A percentile compares a stretch with the other conserved stretches of the same genome.
Evolutionary conservation across 2,329 filamentous ascomycete species (phyloP).

Genomic region (Trichoderma koningii): DNA sequence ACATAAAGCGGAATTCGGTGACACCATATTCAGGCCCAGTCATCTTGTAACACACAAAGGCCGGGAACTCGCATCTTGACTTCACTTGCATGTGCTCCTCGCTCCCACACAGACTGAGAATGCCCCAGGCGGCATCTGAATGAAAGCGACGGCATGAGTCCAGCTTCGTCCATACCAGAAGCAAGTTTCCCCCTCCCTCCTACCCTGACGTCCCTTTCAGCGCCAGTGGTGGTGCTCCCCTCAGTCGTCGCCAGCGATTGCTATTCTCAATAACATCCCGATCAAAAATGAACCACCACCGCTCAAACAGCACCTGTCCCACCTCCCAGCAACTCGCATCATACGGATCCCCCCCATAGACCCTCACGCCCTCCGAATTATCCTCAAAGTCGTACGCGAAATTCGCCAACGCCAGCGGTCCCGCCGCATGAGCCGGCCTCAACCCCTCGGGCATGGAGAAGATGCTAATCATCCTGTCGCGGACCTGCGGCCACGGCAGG

Average conservation of each 20-base stretch:
- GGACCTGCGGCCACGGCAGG: conserved; percentile 58
- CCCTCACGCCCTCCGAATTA: conserved; percentile 51
- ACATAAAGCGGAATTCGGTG: neutral
- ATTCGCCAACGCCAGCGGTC: conserved; percentile 51
- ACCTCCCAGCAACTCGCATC: conserved; percentile 57
- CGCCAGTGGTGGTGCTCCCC: conserved; percentile 45
- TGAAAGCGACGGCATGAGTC: neutral
- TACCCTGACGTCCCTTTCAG: neutral
- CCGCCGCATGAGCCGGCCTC: conserved; percentile 51
- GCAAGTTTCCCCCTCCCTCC: neutral
- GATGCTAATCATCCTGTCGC: conserved; percentile 56
- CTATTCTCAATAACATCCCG: conserved; percentile 54
- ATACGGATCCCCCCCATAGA: conserved; percentile 54
- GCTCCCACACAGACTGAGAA: neutral
- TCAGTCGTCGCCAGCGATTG: conserved; percentile 52
- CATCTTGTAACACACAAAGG: no score
- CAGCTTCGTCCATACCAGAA: neutral
- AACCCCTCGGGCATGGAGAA: conserved; percentile 51
- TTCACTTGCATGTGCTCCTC: neutral
- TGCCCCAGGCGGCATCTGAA: no score
- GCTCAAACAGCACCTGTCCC: conserved; percentile 58
- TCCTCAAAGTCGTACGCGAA: conserved; percentile 62
- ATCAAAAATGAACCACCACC: conserved; percentile 63
- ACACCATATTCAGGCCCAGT: no score
- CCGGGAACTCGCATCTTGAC: no score